phyloP scores from a whole-genome alignment of 1,139 yeast species.

The Hansenula anomala region DNA sequence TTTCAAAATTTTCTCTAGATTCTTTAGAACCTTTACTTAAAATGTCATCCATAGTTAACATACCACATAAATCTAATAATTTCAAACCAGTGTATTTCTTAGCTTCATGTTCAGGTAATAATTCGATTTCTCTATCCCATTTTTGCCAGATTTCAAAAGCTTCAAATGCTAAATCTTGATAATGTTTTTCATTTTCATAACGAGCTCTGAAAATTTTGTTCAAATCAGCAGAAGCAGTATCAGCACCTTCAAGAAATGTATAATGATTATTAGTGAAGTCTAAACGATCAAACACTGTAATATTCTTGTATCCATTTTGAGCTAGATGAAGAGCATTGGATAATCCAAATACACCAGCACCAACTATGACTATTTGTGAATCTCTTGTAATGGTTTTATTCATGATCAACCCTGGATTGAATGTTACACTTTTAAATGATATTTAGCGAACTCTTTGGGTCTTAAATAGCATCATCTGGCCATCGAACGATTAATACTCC shows the following conservation, averaged over 20 bases:
- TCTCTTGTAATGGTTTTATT: slow-evolving; percentile 12
- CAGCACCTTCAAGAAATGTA: slow-evolving; percentile 28
- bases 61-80: slow-evolving; percentile 23
- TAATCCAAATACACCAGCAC: slow-evolving; percentile 42
- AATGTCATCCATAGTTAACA: slow-evolving; percentile 22
- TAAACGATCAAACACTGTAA: slow-evolving; percentile 24
- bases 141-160: slow-evolving; percentile 29
- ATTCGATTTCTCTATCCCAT: slow-evolving; percentile 26
- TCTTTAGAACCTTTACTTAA: slow-evolving; percentile 23
- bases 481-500: too few relatives aligned
- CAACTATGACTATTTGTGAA: slow-evolving; percentile 30
- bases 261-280: slow-evolving; percentile 25
- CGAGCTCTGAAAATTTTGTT: slow-evolving; percentile 36
- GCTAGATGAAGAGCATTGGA: slow-evolving; percentile 35
- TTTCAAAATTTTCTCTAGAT: slow-evolving; percentile 21
- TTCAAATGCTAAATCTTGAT: slow-evolving; percentile 33
- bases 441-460: too few relatives aligned
- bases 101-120: slow-evolving; percentile 21
- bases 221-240: slow-evolving; percentile 37
- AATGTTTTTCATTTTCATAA: slow-evolving; percentile 32
- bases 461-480: too few relatives aligned
- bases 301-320: slow-evolving; percentile 16
- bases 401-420: background rate
- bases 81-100: slow-evolving; percentile 17
- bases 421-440: too few relatives aligned